These are phyloP conservation scores for Scheffersomyces lignosus DNA, from an alignment of 805 yeast genomes.

Conservation along the genomic window DNA sequence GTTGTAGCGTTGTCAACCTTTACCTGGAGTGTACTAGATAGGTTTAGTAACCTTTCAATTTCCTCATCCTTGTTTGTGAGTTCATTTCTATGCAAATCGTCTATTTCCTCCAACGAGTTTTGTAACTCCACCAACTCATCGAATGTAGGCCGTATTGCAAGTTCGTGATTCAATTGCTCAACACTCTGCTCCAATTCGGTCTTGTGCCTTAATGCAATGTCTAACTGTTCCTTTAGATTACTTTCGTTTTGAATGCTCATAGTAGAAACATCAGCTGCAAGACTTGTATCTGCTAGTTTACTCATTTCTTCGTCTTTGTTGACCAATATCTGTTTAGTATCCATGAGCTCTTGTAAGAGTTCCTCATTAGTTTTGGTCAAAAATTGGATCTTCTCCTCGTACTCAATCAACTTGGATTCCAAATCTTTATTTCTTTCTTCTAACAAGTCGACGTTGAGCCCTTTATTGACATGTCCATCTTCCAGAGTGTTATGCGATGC, in stretches of 20 bases:
- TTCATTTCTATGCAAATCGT: constrained; percentile 37
- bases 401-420: too few species aligned
- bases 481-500: too few species aligned
- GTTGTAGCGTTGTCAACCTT: constrained; percentile 7
- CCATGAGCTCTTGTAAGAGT: background rate
- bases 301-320: background rate
- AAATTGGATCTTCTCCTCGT: too few species aligned
- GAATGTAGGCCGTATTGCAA: constrained; percentile 40
- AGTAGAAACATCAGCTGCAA: background rate
- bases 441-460: background rate
- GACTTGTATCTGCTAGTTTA: background rate
- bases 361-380: too few species aligned
- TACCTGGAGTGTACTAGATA: constrained; percentile 22
- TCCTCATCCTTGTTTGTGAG: constrained; percentile 25
- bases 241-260: background rate
- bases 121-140: constrained; percentile 46
- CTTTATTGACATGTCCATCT: background rate
- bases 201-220: constrained; percentile 7
- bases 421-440: background rate
- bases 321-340: too few species aligned
- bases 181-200: constrained; percentile 18
- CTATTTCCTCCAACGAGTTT: constrained; percentile 42
- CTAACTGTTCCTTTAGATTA: constrained; percentile 7
- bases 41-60: constrained; percentile 19
- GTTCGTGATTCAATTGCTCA: constrained; percentile 29